These are phyloP conservation scores for Globisporangium spinosum DNA, from an alignment of 352 stramenopile species.

Conservation along the genomic window DNA sequence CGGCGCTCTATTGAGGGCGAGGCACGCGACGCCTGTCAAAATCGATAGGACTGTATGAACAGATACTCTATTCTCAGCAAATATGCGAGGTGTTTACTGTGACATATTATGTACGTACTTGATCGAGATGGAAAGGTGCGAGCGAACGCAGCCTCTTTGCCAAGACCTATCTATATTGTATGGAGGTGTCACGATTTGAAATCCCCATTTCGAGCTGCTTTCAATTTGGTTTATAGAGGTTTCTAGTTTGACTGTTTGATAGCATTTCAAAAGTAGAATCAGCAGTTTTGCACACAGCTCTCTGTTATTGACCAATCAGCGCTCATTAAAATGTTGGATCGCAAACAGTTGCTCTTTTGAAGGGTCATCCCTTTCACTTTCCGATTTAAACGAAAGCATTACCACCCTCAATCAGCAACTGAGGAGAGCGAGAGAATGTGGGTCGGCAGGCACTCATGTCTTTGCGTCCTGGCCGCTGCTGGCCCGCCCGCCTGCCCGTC, in stretches of 20 bases:
- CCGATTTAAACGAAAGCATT: too few relatives aligned
- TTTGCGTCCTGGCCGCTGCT: slow-evolving; percentile 7
- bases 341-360: not conserved
- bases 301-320: not conserved
- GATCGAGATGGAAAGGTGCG: not conserved
- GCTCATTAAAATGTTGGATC: not conserved
- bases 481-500: not conserved
- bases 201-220: not conserved
- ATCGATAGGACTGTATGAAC: not conserved
- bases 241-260: not conserved
- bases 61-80: not conserved
- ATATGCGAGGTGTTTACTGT: not conserved
- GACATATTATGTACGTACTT: not conserved
- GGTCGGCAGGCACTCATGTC: slow-evolving; percentile 4
- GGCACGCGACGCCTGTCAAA: not conserved
- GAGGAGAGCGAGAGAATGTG: not conserved
- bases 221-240: not conserved
- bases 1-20: slow-evolving; percentile 1
- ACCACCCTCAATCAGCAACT: not conserved
- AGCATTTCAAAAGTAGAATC: not conserved
- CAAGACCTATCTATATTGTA: not conserved
- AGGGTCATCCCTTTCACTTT: not conserved
- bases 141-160: not conserved
- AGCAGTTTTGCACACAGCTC: not conserved
- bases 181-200: not conserved